Percentiles rank a stretch among this genome's conserved stretches.
Evolutionary conservation across 805 yeast species (phyloP).

Genomic region (Candida silvatica): DNA sequence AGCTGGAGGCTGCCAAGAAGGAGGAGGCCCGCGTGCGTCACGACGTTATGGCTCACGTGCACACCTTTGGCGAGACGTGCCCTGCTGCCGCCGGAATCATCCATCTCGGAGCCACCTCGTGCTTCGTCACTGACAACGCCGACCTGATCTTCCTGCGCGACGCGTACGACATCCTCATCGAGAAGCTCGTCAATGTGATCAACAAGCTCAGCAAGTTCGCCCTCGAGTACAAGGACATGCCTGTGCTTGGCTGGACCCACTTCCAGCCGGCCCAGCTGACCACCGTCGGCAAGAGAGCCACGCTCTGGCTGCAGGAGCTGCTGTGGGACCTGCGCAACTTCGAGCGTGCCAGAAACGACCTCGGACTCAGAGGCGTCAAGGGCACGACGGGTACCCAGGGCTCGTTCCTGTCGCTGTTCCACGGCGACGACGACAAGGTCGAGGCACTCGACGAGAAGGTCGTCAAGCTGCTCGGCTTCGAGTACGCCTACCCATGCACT

Average conservation of each 20-base stretch:
- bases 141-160: slow-evolving; percentile 94
- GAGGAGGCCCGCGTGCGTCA: slow-evolving; percentile 98
- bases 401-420: slow-evolving; percentile 89
- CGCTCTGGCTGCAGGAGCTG: slow-evolving; percentile 95
- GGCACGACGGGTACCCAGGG: slow-evolving; percentile 99
- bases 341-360: slow-evolving; percentile 90
- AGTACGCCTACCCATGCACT: slow-evolving; percentile 92
- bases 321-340: slow-evolving; percentile 97
- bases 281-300: slow-evolving; percentile 96
- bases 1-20: slow-evolving; percentile 76
- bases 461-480: slow-evolving; percentile 87
- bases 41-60: slow-evolving; percentile 99
- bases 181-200: slow-evolving; percentile 92
- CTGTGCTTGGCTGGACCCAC: slow-evolving; percentile 98
- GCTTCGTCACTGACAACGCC: slow-evolving; percentile 97
- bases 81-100: slow-evolving; percentile 98
- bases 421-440: slow-evolving; percentile 95
- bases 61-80: slow-evolving; percentile 83
- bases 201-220: slow-evolving; percentile 87
- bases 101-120: slow-evolving; percentile 96
- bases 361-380: slow-evolving; percentile 96
- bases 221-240: slow-evolving; percentile 84
- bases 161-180: slow-evolving; percentile 88
- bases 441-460: slow-evolving; percentile 88
- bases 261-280: slow-evolving; percentile 99